Evolutionary conservation across 1,284 basidiomycete species (phyloP).

Genomic region (Phenoliferia sp.): DNA sequence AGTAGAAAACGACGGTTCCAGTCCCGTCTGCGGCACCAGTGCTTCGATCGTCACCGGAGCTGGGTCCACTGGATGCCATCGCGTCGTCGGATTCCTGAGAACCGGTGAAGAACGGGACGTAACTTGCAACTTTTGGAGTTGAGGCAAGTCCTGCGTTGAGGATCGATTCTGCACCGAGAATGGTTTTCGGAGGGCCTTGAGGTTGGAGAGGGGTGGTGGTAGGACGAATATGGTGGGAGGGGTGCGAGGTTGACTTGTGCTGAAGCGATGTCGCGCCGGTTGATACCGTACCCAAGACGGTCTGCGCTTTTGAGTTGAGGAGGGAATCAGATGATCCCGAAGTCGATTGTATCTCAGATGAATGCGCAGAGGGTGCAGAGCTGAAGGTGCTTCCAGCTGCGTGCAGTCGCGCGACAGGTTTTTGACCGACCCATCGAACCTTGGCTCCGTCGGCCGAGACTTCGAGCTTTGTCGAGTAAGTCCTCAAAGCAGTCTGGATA

Average conservation of each 20-base stretch:
- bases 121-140: not conserved
- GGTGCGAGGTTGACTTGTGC: not conserved
- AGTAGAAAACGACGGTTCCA: conserved; percentile 26
- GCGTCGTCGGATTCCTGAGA: not conserved
- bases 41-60: not conserved
- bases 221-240: not conserved
- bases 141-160: not conserved
- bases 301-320: not conserved
- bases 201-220: not conserved
- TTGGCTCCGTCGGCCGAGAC: conserved; percentile 20
- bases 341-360: not conserved
- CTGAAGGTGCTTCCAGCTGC: not conserved
- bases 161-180: not conserved
- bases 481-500: conserved; percentile 21
- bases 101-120: not conserved
- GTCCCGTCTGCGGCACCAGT: not conserved
- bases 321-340: not conserved
- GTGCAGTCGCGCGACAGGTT: not conserved
- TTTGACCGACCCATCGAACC: conserved; percentile 22
- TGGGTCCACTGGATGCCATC: not conserved
- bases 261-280: not conserved
- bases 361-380: not conserved
- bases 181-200: not conserved
- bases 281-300: not conserved
- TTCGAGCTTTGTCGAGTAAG: conserved; percentile 22